phyloP scores from a whole-genome alignment of 202 grass and related monocot species.

The Carex arenaria region DNA sequence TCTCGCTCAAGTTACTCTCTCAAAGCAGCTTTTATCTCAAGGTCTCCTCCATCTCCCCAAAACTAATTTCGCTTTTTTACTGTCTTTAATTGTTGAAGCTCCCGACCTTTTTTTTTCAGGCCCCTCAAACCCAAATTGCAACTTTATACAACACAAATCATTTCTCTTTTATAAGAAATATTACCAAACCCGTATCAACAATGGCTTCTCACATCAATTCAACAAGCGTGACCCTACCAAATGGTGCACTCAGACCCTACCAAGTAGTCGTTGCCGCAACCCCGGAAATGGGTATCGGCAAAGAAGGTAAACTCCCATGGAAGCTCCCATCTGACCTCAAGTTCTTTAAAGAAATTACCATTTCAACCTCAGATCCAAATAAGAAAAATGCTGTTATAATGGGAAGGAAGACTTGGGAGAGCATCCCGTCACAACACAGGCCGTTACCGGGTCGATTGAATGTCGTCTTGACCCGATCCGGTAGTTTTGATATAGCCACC shows the following conservation, averaged over 20 bases:
- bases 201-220: slow-evolving; percentile 33
- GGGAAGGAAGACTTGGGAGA: slow-evolving; percentile 94
- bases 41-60: background rate
- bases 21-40: background rate
- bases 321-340: slow-evolving; percentile 61
- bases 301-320: slow-evolving; percentile 73
- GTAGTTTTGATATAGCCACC: slow-evolving; percentile 74
- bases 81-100: background rate
- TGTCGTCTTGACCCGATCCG: slow-evolving; percentile 75
- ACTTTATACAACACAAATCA: background rate
- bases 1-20: slow-evolving; percentile 1
- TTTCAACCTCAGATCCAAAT: slow-evolving; percentile 44
- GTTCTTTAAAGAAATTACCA: slow-evolving; percentile 75
- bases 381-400: slow-evolving; percentile 96
- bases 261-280: slow-evolving; percentile 74
- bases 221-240: background rate
- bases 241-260: slow-evolving; percentile 38
- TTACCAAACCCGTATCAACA: background rate
- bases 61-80: background rate
- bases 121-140: background rate
- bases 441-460: slow-evolving; percentile 79
- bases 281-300: slow-evolving; percentile 72
- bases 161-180: background rate
- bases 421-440: slow-evolving; percentile 54
- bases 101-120: background rate